Evolutionary conservation across 2,329 filamentous ascomycete species (phyloP).

Genomic region (Penicillium sp.): DNA sequence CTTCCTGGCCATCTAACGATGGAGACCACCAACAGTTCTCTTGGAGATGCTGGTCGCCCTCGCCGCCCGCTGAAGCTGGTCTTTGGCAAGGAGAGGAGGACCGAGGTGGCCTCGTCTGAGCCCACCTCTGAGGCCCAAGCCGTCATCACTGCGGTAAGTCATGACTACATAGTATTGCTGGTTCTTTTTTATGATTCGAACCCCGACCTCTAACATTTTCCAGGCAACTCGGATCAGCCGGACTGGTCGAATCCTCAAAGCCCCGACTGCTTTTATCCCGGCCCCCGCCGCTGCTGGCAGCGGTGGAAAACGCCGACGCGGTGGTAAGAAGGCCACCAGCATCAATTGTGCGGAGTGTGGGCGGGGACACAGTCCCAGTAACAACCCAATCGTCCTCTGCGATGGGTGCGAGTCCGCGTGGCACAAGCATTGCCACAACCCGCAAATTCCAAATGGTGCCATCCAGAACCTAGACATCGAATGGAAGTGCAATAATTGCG

Average conservation of each 20-base stretch:
- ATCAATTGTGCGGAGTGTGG: slow-evolving; percentile 69
- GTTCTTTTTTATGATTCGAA: not conserved
- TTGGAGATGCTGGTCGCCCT: not conserved
- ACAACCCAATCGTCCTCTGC: slow-evolving; percentile 81
- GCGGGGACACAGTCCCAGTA: slow-evolving; percentile 67
- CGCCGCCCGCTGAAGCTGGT: not conserved
- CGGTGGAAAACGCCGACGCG: slow-evolving; percentile 39
- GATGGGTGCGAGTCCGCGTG: slow-evolving; percentile 76
- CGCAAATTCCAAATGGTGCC: slow-evolving; percentile 67
- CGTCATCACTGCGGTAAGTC: not conserved
- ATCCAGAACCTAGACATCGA: slow-evolving; percentile 64
- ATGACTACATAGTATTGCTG: not conserved
- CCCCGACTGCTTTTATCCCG: slow-evolving; percentile 23
- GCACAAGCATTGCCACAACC: slow-evolving; percentile 79
- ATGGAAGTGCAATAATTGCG: slow-evolving; percentile 69
- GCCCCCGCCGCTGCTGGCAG: slow-evolving; percentile 13
- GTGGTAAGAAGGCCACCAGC: slow-evolving; percentile 44
- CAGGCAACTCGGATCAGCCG: slow-evolving; percentile 7
- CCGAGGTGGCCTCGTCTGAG: not conserved
- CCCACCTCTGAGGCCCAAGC: not conserved
- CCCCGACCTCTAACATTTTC: not conserved
- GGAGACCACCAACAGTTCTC: not conserved
- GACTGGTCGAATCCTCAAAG: slow-evolving; percentile 10
- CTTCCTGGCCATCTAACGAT: not conserved
- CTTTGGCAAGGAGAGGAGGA: not conserved